Evolutionary conservation across 2,329 filamentous ascomycete species (phyloP).

Genomic region (Hymenoscyphus fructigenus): DNA sequence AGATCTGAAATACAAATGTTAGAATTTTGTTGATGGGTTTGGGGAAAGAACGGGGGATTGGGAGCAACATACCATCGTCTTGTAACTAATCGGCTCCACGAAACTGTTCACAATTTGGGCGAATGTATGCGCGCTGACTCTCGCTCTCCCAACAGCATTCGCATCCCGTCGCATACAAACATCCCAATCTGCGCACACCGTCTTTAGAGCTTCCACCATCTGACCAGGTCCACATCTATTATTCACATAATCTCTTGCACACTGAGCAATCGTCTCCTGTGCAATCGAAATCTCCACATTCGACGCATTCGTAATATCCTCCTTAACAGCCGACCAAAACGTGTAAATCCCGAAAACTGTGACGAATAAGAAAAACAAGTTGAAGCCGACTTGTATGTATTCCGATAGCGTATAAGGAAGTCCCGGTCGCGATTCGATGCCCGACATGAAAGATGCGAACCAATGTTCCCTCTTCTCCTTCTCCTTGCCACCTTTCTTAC

Average conservation of each 20-base stretch:
- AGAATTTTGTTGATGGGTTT: conserved; percentile 15
- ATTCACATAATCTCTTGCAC: conserved; percentile 68
- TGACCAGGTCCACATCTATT: conserved; percentile 72
- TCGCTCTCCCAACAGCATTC: conserved; percentile 72
- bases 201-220: conserved; percentile 70
- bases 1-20: conserved; percentile 40
- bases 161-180: conserved; percentile 86
- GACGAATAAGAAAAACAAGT: conserved; percentile 47
- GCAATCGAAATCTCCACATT: conserved; percentile 63
- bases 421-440: conserved; percentile 63
- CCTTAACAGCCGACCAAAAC: conserved; percentile 33
- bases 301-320: conserved; percentile 49
- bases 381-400: conserved; percentile 60
- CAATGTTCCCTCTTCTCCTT: conserved; percentile 33
- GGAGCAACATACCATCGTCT: conserved; percentile 60
- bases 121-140: conserved; percentile 81
- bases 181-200: conserved; percentile 77
- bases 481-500: conserved; percentile 40
- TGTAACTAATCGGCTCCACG: conserved; percentile 85
- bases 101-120: conserved; percentile 94
- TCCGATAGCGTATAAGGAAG: conserved; percentile 65
- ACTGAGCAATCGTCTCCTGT: conserved; percentile 76
- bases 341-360: conserved; percentile 39
- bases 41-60: not conserved
- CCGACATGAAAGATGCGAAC: conserved; percentile 55